Evolutionary conservation across 148 eudicot species (phyloP), one percentile per base, ranked within the genome.

Genomic region (Rhododendron vialii): DNA sequence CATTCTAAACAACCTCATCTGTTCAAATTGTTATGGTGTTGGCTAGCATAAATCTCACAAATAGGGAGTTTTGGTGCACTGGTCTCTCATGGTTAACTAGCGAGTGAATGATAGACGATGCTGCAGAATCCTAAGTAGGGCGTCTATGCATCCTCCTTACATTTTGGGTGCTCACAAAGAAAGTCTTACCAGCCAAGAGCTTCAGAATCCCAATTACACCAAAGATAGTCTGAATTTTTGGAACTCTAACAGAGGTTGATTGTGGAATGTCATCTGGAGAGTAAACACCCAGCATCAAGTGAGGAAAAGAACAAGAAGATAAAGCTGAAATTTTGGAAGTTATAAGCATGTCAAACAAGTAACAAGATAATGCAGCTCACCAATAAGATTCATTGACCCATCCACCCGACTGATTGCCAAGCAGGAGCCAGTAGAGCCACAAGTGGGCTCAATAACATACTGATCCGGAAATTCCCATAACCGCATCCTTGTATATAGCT

Each of bases 381-480:
- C 99, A n/a, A 92, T 90, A 48, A 91, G 93, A 84, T 87, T 92
- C 92, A 95, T 90, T 83, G 98, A 95, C 41, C 94, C 99, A 92
- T 97, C 95, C 8, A 89, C 87, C 85, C 98, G 92, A 88, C 96
- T 97, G 84, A 97, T 89, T 0, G 93, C 76, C 89, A 97, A 87
- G 87, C 89, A 89, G 30, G 96, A 89, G 80, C 95, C 95, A 63
- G 91, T 84, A 33, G 94, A 90, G 43, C 98, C 98, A 87, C 95
- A 96, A 3, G 93, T 97, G 11, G 99, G 98, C 90, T 97, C 99
- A 53, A 95, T 88, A 6, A 97, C 91, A 88, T 94, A 97, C 88
- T 94, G 92, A 84, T 94, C 95, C 1, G 95, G 93, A 82, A 95
- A 95, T 84, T 94, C 99, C 98, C 98, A 97, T 2, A 95, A 93